These are phyloP conservation scores for Paradendryphiella salina DNA, from an alignment of 2,329 filamentous ascomycete species.

Conservation along the genomic window DNA sequence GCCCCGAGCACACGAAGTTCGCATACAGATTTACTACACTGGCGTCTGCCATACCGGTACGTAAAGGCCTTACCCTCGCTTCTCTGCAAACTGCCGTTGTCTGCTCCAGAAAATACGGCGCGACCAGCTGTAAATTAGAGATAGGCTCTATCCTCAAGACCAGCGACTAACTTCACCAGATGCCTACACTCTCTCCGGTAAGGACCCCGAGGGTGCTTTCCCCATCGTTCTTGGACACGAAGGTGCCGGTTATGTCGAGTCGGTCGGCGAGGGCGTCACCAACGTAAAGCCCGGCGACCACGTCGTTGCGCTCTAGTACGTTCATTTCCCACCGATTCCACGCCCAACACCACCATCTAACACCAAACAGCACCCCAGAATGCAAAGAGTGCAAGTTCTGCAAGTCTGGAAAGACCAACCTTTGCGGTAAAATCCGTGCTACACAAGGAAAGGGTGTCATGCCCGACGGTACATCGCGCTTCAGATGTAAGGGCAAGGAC, in stretches of 20 bases:
- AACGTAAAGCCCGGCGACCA: slow-evolving; percentile 92
- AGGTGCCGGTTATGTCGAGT: slow-evolving; percentile 50
- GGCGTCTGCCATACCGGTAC: slow-evolving; percentile 97
- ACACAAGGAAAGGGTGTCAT: slow-evolving; percentile 96
- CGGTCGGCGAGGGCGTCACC: slow-evolving; percentile 87
- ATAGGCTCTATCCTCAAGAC: background rate
- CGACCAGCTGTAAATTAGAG: no score
- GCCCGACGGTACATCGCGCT: slow-evolving; percentile 94
- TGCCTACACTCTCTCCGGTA: slow-evolving; percentile 72
- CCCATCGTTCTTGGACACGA: slow-evolving; percentile 51
- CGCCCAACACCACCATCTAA: slow-evolving; percentile 19
- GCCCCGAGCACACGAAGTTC: slow-evolving; percentile 89
- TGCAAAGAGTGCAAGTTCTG: slow-evolving; percentile 99
- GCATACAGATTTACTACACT: slow-evolving; percentile 95
- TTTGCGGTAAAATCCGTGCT: slow-evolving; percentile 97
- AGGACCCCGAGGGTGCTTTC: slow-evolving; percentile 80
- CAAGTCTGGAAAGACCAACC: slow-evolving; percentile 98
- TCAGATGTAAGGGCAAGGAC: slow-evolving; percentile 92
- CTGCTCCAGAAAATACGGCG: no score
- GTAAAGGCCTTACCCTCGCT: slow-evolving; percentile 6
- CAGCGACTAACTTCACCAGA: slow-evolving; percentile 26
- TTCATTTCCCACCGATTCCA: background rate
- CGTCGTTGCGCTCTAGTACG: slow-evolving; percentile 59
- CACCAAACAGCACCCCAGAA: slow-evolving; percentile 76
- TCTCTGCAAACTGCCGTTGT: no score